A percentile compares a stretch with the other conserved stretches of the same genome.
Evolutionary conservation across 352 stramenopile genomes (phyloP).

Genomic region (Phytophthora palmivora): DNA sequence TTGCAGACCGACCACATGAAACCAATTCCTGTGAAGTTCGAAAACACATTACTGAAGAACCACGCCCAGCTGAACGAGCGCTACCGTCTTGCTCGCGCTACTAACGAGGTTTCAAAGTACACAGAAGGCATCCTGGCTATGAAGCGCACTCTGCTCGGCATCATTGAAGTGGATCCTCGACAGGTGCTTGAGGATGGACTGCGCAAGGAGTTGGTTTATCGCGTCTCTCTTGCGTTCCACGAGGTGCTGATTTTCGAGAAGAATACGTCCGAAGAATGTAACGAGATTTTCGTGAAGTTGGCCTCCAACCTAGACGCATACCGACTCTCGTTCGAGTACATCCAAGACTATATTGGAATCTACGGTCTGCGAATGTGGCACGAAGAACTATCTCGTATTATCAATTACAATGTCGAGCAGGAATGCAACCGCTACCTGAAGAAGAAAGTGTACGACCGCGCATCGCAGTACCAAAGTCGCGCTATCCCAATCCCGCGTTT

Average conservation of each 20-base stretch:
- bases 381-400: constrained; percentile 94
- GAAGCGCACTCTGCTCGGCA: constrained; percentile 94
- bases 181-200: constrained; percentile 94
- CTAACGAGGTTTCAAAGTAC: constrained; percentile 96
- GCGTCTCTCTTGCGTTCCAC: constrained; percentile 86
- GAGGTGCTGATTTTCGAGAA: constrained; percentile 89
- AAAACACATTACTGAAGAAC: constrained; percentile 93
- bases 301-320: constrained; percentile 91
- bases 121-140: constrained; percentile 95
- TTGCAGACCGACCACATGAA: constrained; percentile 93
- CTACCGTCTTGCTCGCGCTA: constrained; percentile 92
- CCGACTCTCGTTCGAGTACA: constrained; percentile 93
- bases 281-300: constrained; percentile 86
- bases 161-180: constrained; percentile 94
- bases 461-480: constrained; percentile 92
- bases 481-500: constrained; percentile 94
- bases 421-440: constrained; percentile 96
- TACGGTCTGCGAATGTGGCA: constrained; percentile 96
- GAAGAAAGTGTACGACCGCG: constrained; percentile 93
- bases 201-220: constrained; percentile 94
- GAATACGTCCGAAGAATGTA: constrained; percentile 84
- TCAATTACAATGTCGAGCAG: constrained; percentile 97
- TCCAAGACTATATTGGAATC: constrained; percentile 96
- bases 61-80: constrained; percentile 93
- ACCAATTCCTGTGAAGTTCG: constrained; percentile 92